Conservation (phyloP, 2,329 filamentous ascomycete genomes). For the Curvularia verruculosa region DNA sequence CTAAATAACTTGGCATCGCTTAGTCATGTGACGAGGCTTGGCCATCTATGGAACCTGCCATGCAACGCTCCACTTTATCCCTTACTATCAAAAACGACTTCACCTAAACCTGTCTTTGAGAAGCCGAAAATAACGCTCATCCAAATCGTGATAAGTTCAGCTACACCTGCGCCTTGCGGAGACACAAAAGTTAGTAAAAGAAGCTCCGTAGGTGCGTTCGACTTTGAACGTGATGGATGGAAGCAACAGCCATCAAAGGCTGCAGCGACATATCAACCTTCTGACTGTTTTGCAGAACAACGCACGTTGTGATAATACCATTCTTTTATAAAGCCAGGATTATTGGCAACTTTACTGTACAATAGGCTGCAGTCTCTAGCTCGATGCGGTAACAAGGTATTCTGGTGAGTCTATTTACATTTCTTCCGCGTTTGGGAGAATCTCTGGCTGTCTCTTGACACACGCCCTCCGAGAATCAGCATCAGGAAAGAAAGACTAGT, state of each 20-base stretch:
- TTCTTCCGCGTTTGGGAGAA: background rate
- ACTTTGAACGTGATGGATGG: constrained; percentile 9
- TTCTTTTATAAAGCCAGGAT: background rate
- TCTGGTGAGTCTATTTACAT: constrained; percentile 15
- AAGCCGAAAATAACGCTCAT: background rate
- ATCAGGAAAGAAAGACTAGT: background rate
- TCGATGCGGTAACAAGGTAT: constrained; percentile 22
- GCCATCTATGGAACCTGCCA: constrained; percentile 13
- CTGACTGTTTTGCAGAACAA: constrained; percentile 13
- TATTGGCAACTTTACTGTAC: background rate
- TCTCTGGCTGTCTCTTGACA: background rate
- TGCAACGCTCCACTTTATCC: constrained; percentile 18
- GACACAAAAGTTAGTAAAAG: constrained; percentile 6
- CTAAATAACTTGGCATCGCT: constrained; percentile 17
- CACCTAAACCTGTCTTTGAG: constrained; percentile 1
- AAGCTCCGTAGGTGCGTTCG: constrained; percentile 8
- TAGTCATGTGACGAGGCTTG: constrained; percentile 16
- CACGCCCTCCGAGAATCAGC: background rate
- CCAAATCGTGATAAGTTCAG: background rate
- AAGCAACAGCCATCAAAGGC: constrained; percentile 13
- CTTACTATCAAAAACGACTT: constrained; percentile 13
- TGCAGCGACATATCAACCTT: constrained; percentile 3
- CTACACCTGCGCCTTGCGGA: background rate
- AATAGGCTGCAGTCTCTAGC: background rate
- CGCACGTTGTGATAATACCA: background rate